phyloP scores from a whole-genome alignment of 768 basidiomycete genomes.

The Leccinum variicolor region DNA sequence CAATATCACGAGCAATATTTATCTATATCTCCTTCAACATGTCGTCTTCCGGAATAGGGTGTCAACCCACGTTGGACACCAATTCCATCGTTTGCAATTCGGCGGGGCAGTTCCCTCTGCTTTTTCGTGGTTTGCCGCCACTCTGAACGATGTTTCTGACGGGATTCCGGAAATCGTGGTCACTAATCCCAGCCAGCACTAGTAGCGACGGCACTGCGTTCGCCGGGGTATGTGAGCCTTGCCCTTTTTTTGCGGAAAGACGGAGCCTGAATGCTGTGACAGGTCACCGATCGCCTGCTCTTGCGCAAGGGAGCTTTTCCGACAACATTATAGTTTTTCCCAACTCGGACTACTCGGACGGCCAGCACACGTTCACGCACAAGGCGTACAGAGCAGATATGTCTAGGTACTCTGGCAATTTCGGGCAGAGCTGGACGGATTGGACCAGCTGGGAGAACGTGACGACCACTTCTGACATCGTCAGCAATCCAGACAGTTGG shows the following conservation, averaged over 20 bases:
- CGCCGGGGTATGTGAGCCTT: slow-evolving; percentile 50
- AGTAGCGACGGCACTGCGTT: slow-evolving; percentile 35
- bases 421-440: slow-evolving; percentile 76
- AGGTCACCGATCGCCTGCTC: slow-evolving; percentile 72
- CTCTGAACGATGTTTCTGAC: slow-evolving; percentile 71
- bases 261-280: slow-evolving; percentile 7
- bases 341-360: slow-evolving; percentile 64
- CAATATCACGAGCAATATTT: slow-evolving; percentile 55
- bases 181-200: slow-evolving; percentile 45
- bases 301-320: slow-evolving; percentile 68
- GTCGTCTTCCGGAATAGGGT: slow-evolving; percentile 62
- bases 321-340: slow-evolving; percentile 86
- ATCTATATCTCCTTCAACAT: slow-evolving; percentile 55
- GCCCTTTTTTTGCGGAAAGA: not conserved
- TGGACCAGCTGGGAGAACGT: slow-evolving; percentile 80
- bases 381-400: slow-evolving; percentile 81
- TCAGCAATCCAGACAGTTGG: slow-evolving; percentile 47
- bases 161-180: slow-evolving; percentile 77
- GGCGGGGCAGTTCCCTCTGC: slow-evolving; percentile 56
- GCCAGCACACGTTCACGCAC: slow-evolving; percentile 75
- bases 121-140: slow-evolving; percentile 70
- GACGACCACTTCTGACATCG: slow-evolving; percentile 53
- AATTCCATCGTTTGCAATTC: slow-evolving; percentile 43
- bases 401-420: slow-evolving; percentile 86
- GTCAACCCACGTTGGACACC: slow-evolving; percentile 49